Percentiles rank a stretch among this genome's conserved stretches.
phyloP scores from a whole-genome alignment of 108 stramenopile genomes.

The Cyclotella choctawhatcheeana region DNA sequence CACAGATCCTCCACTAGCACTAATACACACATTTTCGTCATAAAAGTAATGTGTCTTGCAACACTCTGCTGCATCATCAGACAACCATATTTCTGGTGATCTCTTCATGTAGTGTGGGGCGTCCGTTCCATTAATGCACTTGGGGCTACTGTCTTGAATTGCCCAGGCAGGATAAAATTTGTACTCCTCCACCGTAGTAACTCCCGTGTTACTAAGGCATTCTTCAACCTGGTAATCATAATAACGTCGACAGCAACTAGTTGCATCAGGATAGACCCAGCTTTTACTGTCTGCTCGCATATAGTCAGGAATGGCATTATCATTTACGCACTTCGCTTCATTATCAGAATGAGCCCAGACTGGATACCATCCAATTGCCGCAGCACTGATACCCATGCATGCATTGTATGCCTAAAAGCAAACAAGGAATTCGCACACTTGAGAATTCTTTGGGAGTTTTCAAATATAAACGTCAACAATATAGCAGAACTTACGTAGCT shows the following conservation, averaged over 20 bases:
- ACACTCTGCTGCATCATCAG: conserved; percentile 4
- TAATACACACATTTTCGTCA: background rate
- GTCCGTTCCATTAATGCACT: conserved; percentile 17
- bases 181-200: background rate
- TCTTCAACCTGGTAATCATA: too few species aligned
- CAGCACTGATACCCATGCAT: conserved; percentile 13
- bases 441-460: too few species aligned
- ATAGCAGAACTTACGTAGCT: background rate
- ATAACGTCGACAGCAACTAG: too few species aligned
- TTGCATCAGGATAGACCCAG: background rate
- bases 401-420: conserved; percentile 21
- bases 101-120: conserved; percentile 17
- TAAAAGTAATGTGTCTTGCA: conserved; percentile 15
- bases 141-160: background rate
- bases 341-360: conserved; percentile 2
- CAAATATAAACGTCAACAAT: too few species aligned
- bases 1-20: conserved; percentile 12
- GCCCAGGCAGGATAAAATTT: conserved; percentile 30
- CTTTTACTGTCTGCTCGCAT: background rate
- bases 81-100: conserved; percentile 13
- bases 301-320: conserved; percentile 11
- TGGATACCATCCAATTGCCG: conserved; percentile 18
- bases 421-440: too few species aligned
- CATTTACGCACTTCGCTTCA: conserved; percentile 8
- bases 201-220: background rate